Evolutionary conservation across 2,329 filamentous ascomycete species (phyloP), one percentile per base, ranked within the genome.

Genomic region (Aspergillus sp.): DNA sequence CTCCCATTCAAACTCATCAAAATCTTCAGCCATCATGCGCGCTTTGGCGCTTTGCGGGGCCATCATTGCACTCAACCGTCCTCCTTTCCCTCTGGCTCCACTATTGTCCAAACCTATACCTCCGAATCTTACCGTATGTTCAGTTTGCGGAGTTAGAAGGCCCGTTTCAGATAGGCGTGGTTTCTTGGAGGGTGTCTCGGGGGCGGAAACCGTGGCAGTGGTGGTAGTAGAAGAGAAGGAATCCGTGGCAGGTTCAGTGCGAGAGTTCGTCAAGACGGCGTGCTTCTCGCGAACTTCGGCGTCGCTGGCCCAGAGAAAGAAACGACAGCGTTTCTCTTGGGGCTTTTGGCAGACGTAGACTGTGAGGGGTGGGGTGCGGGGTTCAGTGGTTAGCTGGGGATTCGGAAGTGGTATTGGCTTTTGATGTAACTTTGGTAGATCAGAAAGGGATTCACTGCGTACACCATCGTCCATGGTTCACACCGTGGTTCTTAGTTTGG

Each of bases 261-360:
- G 74, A 23, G 81, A 80, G 63, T 84, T 84, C 62, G 74, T 79
- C 62, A 84, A 68, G 5, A 85, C 72, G 21, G 79, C 79, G 10
- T 72, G 73, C 60, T 81, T 79, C 70, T 85, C 83, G 19, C 86
- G 77, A n/a, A 75, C 64, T 64, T 83, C 79, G 13, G 86, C 86
- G 57, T 87, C 84, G 57, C 83, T 80, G 13, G 82, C 79, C 86
- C 85, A 89, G 0, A 88, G 77, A 59, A 88, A 89, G 76, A 88
- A 88, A 5, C 76, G 78, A 68, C 86, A 89, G 43, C 79, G 75
- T 49, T 80, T 74, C 2, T 74, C 68, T 55, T 79, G 74, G 36
- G 76, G 74, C 65, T 81, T 79, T 65, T 86, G 83, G 67, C 86
- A 89, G 4, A 81, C 84, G 65, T 85, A 87, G 71, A 88, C 79